Evolutionary conservation across 2,329 filamentous ascomycete genomes (phyloP).

Genomic region (Metarhizium humberi): DNA sequence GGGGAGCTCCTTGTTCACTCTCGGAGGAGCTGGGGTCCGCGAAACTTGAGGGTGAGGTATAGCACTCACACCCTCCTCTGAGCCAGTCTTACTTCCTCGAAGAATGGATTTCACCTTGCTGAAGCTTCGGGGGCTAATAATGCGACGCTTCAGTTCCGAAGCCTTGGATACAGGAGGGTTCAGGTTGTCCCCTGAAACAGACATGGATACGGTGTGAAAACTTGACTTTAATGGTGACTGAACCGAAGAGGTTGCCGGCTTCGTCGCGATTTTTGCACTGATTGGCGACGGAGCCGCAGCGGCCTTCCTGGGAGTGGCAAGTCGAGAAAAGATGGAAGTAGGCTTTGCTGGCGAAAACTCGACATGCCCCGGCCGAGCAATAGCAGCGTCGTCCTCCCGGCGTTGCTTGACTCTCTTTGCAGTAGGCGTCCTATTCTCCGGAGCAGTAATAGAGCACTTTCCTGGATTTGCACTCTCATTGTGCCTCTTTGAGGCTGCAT

Average conservation of each 20-base stretch:
- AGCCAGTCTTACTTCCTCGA: slow-evolving; percentile 27
- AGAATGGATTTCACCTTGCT: slow-evolving; percentile 52
- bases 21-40: slow-evolving; percentile 36
- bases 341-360: slow-evolving; percentile 31
- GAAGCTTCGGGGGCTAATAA: slow-evolving; percentile 41
- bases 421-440: slow-evolving; percentile 18
- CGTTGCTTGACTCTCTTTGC: slow-evolving; percentile 65
- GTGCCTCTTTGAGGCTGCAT: slow-evolving; percentile 14
- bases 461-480: slow-evolving; percentile 11
- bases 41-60: slow-evolving; percentile 37
- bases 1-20: slow-evolving; percentile 43
- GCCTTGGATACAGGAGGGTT: slow-evolving; percentile 18
- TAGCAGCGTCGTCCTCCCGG: slow-evolving; percentile 60
- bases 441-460: slow-evolving; percentile 8
- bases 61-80: slow-evolving; percentile 33
- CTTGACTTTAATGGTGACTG: slow-evolving; percentile 40
- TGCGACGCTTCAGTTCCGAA: slow-evolving; percentile 24
- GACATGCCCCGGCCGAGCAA: slow-evolving; percentile 47
- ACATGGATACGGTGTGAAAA: slow-evolving; percentile 35
- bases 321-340: slow-evolving; percentile 41
- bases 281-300: slow-evolving; percentile 40
- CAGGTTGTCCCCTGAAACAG: slow-evolving; percentile 25
- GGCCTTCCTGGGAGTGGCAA: slow-evolving; percentile 72
- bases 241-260: slow-evolving; percentile 21
- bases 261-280: slow-evolving; percentile 27